Conservation (phyloP, 805 yeast species). For the Saccharomyces kudriavzevii region DNA sequence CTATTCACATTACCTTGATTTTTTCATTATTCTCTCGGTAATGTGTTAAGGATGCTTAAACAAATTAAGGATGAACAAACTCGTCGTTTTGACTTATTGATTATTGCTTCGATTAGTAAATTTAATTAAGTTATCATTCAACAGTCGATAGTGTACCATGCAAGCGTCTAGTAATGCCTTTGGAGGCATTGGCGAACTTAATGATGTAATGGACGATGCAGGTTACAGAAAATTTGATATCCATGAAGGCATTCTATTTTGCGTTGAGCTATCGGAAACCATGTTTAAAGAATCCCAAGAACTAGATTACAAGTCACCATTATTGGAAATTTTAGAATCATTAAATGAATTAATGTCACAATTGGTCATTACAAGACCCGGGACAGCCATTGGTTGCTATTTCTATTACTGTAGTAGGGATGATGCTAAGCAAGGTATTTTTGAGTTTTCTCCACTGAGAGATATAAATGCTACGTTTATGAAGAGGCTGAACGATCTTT, state of each 20-base stretch:
- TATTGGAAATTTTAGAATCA: conserved; percentile 47
- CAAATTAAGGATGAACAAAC: background rate
- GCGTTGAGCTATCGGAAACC: conserved; percentile 48
- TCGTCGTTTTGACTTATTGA: background rate
- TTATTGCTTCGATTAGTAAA: no score
- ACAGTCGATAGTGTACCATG: background rate
- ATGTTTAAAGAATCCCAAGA: conserved; percentile 34
- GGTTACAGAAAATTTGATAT: conserved; percentile 33
- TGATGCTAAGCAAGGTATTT: conserved; percentile 37
- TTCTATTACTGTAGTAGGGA: conserved; percentile 43
- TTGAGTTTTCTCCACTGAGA: conserved; percentile 42
- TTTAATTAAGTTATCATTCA: no score
- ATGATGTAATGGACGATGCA: conserved; percentile 22
- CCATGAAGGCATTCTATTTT: conserved; percentile 57
- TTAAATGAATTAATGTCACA: conserved; percentile 57
- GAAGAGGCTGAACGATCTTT: conserved; percentile 44
- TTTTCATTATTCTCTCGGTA: background rate
- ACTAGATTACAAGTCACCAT: conserved; percentile 33
- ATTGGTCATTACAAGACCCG: conserved; percentile 54
- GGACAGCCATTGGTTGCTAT: conserved; percentile 69
- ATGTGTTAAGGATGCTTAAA: background rate
- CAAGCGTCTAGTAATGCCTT: background rate
- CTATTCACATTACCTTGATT: background rate
- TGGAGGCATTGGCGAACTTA: conserved; percentile 25
- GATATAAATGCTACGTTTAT: conserved; percentile 51